These are phyloP conservation scores for Centella asiatica DNA, from an alignment of 129 eudicot genomes.

Conservation along the genomic window DNA sequence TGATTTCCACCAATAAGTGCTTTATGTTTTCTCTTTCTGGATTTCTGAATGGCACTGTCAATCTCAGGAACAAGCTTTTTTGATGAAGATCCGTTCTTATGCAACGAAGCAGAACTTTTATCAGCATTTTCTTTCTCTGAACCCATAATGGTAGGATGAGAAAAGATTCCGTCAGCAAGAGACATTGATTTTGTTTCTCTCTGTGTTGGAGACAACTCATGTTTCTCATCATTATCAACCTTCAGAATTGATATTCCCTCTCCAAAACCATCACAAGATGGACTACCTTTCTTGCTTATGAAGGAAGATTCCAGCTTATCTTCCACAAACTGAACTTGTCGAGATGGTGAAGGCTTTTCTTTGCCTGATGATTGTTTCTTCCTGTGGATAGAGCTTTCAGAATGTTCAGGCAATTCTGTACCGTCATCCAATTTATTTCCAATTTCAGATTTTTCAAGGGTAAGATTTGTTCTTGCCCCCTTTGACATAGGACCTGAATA, in stretches of 20 bases:
- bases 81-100: slow-evolving; percentile 19
- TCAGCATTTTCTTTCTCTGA: slow-evolving; percentile 30
- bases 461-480: slow-evolving; percentile 46
- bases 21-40: slow-evolving; percentile 45
- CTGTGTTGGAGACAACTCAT: slow-evolving; percentile 9
- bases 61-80: slow-evolving; percentile 27
- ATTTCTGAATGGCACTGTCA: slow-evolving; percentile 25
- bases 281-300: slow-evolving; percentile 11
- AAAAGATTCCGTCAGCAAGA: slow-evolving; percentile 18
- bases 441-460: slow-evolving; percentile 29
- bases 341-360: slow-evolving; percentile 24
- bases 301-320: slow-evolving; percentile 14
- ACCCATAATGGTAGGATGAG: slow-evolving; percentile 15
- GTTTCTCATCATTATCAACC: slow-evolving; percentile 22
- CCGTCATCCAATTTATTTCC: slow-evolving; percentile 28
- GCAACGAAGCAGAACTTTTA: slow-evolving; percentile 20
- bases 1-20: slow-evolving; percentile 16
- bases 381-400: slow-evolving; percentile 30
- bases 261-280: slow-evolving; percentile 32
- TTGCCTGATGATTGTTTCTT: slow-evolving; percentile 45
- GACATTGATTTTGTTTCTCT: slow-evolving; percentile 21
- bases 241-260: slow-evolving; percentile 22
- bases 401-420: slow-evolving; percentile 25
- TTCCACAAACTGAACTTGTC: background rate
- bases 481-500: slow-evolving; percentile 37